Conservation (phyloP, 495 filamentous ascomycete species). For the Penicillium egyptiacum region DNA sequence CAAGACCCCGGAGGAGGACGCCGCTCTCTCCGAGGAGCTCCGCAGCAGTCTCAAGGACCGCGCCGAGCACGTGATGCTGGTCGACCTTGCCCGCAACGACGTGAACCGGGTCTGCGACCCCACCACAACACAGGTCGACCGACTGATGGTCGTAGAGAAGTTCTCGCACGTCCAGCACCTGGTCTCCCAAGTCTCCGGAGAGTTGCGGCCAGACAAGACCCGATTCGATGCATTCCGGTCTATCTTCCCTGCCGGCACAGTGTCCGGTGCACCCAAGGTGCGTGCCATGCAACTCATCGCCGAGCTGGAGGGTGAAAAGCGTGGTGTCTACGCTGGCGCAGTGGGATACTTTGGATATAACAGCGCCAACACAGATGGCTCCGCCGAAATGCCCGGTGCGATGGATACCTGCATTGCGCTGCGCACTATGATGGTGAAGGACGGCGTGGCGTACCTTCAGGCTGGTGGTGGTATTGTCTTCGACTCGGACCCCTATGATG, state of each 20-base stretch:
- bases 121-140: constrained; percentile 79
- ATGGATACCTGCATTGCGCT: constrained; percentile 99
- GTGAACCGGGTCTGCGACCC: constrained; percentile 96
- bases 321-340: constrained; percentile 95
- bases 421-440: constrained; percentile 92
- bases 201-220: constrained; percentile 76
- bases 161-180: constrained; percentile 98
- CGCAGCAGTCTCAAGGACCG: constrained; percentile 84
- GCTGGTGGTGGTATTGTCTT: constrained; percentile 98
- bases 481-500: constrained; percentile 90
- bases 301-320: constrained; percentile 88
- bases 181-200: constrained; percentile 89
- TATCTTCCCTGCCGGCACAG: constrained; percentile 95
- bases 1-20: constrained; percentile 75
- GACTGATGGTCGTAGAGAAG: constrained; percentile 91
- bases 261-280: constrained; percentile 93
- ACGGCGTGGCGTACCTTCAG: constrained; percentile 87
- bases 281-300: constrained; percentile 95
- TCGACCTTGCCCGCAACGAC: constrained; percentile 96
- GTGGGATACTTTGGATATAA: constrained; percentile 72
- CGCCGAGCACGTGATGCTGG: constrained; percentile 98
- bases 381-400: constrained; percentile 62
- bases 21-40: constrained; percentile 73
- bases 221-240: constrained; percentile 94
- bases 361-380: constrained; percentile 39